Evolutionary conservation across 2,329 filamentous ascomycete genomes (phyloP), one percentile per base, ranked within the genome.

Genomic region (Trichoderma breve): DNA sequence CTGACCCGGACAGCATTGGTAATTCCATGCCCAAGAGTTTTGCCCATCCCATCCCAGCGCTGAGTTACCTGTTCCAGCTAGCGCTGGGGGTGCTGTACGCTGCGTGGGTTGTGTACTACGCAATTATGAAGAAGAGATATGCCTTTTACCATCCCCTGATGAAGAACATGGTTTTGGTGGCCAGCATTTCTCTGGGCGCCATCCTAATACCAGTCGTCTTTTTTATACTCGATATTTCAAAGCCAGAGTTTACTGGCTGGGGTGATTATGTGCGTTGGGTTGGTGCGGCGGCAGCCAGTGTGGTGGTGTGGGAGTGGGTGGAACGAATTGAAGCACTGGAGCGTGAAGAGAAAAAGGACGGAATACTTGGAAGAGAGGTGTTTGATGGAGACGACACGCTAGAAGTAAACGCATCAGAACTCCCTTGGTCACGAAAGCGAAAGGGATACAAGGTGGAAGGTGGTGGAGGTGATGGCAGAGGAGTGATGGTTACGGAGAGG

Each of bases 281-380:
- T n/a, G 95, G 95, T 62, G 94, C 94, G 1, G 94, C 95, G 0
- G 94, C 94, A 1, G 95, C 95, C 32, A 97, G 94, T 82, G 95
- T 97, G n/a, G 93, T 97, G 26, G 95, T 98, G 2, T 98, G 95
- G 95, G 95, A 98, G 81, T 98, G 95, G 95, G 95, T 98, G 3
- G 95, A 98, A 81, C 89, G 95, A 30, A 98, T 98, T 63, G 95
- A 98, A 80, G 93, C 94, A 0, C 82, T 97, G 73, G 95, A 98
- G 83, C 89, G 95, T 75, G 94, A 97, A 80, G 94, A 97, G 80
- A 94, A 95, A 82, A 97, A 97, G 81, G 94, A 97, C 76, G 95
- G 95, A 0, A 97, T 98, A 70, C 83, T 98, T 1, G 95, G 95
- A 4, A 87, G 95, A 74, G 95, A 98, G 78, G 90, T 98, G 0